Evolutionary conservation across 2,329 filamentous ascomycete genomes (phyloP).

Genomic region (Talaromyces sp.): DNA sequence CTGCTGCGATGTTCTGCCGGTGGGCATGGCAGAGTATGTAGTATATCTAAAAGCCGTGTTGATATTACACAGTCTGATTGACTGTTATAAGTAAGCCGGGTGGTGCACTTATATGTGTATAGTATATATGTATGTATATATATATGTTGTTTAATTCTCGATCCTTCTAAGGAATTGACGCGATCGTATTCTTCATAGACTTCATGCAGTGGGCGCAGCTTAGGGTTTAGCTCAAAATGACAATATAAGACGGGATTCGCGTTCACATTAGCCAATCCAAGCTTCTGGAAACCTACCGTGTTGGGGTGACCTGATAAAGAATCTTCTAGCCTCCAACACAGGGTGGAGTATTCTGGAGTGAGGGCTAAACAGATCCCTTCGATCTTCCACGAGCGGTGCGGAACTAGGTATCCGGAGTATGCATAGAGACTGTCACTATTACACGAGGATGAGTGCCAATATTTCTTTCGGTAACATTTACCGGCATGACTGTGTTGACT

Average conservation of each 20-base stretch:
- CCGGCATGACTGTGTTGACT: not conserved
- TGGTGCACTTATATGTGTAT: not conserved
- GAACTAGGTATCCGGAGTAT: not conserved
- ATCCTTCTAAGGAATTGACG: too few relatives aligned
- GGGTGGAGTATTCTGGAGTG: not conserved
- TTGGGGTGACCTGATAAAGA: not conserved
- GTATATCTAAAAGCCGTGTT: not conserved
- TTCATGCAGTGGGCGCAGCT: not conserved
- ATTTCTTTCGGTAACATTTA: not conserved
- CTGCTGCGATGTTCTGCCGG: not conserved
- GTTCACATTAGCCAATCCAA: not conserved
- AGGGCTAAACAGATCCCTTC: not conserved
- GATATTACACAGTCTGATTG: not conserved
- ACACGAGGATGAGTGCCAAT: not conserved
- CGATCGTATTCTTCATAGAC: not conserved
- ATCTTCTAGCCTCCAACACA: not conserved
- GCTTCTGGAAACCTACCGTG: not conserved
- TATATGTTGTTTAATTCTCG: too few relatives aligned
- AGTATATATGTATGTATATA: too few relatives aligned
- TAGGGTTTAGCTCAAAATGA: not conserved
- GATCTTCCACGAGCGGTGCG: not conserved
- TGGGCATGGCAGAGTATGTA: not conserved
- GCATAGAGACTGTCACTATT: not conserved
- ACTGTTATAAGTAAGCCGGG: not conserved
- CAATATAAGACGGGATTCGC: not conserved